Base-by-base conservation (phyloP, 441 rosid species). In the Adansonia rubrostipa region DNA sequence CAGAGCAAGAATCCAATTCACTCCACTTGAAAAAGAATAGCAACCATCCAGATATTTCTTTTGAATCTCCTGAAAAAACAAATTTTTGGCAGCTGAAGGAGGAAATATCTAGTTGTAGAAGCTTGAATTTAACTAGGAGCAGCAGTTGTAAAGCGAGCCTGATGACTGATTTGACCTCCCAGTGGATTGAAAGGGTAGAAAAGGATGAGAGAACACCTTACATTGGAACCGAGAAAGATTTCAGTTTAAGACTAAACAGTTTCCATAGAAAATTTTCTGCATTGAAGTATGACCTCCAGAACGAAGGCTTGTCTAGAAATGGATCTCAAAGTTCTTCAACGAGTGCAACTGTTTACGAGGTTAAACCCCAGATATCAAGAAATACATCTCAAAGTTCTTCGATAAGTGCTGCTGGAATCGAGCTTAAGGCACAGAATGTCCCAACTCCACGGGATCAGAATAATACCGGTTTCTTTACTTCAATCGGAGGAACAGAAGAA, bases 131-230 rank as follows among this genome's bases (percentile, higher is more conserved):
- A 73, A 57, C 68, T 33, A 89, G 89, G 82, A 93, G 96, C 83
- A 86, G 76, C 82, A 96, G 98, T 79, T 94, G 91, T 74, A 87
- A 84, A 82, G 92, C 91, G 56, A 83, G 85, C 71, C 77, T 87
- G 1, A 47, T 74, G 69, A 79, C 76, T 67, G 82, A 78, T 47
- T 36, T 36, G 42, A 36, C 42, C 42, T 63, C 75, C 1, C 9
- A 76, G 72, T 79, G 80, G 81, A 78, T 67, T 63, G 89, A 86
- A 82, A 81, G 76, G 77, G 78, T 80, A 65, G 85, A 79, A 63
- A 82, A 64, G 56, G 78, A 80, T 66, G 82, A 76, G 17, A 77
- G 81, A 80, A 83, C 86, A 24, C 82, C 92, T 28, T 85, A 85
- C 9, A 65, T 42, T 4, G 81, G 69, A 80, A 79, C 81, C 54